phyloP scores from a whole-genome alignment of 192 early-diverging fungal species.

The Mortierella alpina region DNA sequence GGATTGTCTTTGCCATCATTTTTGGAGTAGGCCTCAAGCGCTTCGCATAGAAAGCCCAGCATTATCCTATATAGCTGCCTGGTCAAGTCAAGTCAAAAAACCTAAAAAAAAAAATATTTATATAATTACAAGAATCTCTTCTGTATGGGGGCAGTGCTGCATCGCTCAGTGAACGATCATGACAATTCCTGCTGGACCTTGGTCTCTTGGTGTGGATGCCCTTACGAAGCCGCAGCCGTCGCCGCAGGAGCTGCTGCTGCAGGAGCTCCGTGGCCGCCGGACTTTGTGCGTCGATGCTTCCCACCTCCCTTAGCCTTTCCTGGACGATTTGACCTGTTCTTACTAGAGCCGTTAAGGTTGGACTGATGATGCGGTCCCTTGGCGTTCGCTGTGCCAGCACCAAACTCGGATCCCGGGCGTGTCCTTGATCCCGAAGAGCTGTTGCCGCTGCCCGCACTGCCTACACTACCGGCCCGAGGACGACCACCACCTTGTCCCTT shows the following conservation, averaged over 20 bases:
- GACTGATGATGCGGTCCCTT: not conserved
- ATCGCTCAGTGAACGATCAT: too few species aligned
- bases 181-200: too few species aligned
- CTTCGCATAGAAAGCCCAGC: not conserved
- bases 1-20: slow-evolving; percentile 43
- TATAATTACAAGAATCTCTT: not conserved
- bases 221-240: not conserved
- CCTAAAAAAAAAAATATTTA: not conserved
- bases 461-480: not conserved
- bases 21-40: slow-evolving; percentile 44
- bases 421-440: slow-evolving; percentile 16
- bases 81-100: not conserved
- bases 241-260: not conserved
- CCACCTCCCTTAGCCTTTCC: slow-evolving; percentile 31
- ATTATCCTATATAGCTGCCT: not conserved
- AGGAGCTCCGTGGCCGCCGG: not conserved
- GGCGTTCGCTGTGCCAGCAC: not conserved
- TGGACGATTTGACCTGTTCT: slow-evolving; percentile 24
- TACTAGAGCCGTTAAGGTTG: not conserved
- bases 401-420: not conserved
- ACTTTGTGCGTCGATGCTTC: not conserved
- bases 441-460: slow-evolving; percentile 15
- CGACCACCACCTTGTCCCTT: not conserved
- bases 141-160: too few species aligned
- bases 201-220: not conserved